Evolutionary conservation across 1,284 basidiomycete species (phyloP).

Genomic region (Trametes polyzona): DNA sequence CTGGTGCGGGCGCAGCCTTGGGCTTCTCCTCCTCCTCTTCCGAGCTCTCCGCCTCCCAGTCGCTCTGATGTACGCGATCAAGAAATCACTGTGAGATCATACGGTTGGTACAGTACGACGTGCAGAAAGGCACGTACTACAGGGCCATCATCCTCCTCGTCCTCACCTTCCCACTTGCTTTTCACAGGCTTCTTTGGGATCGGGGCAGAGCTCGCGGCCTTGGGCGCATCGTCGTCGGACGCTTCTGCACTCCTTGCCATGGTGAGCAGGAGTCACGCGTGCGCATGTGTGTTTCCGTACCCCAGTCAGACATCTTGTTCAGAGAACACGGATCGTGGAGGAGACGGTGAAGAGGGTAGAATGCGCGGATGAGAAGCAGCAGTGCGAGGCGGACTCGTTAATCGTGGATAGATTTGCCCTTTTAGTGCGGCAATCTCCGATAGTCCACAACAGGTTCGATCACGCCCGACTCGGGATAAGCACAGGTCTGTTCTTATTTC

Average conservation of each 20-base stretch:
- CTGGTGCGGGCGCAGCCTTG: conserved; percentile 41
- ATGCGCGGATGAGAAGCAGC: too few relatives aligned
- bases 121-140: conserved; percentile 46
- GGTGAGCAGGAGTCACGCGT: conserved; percentile 23
- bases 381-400: too few relatives aligned
- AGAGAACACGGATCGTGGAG: too few relatives aligned
- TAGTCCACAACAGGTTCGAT: too few relatives aligned
- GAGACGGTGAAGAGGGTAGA: too few relatives aligned
- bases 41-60: conserved; percentile 86
- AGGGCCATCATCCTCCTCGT: conserved; percentile 74
- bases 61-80: conserved; percentile 61
- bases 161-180: conserved; percentile 86
- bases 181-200: conserved; percentile 47
- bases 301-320: conserved; percentile 27
- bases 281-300: conserved; percentile 5
- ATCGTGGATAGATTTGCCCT: too few relatives aligned
- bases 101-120: neutral
- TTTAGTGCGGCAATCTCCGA: too few relatives aligned
- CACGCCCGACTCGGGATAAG: too few relatives aligned
- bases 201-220: conserved; percentile 45
- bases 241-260: conserved; percentile 43
- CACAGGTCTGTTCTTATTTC: too few relatives aligned
- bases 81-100: conserved; percentile 1
- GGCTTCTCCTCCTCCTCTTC: conserved; percentile 67
- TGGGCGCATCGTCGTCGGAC: conserved; percentile 54